Base-by-base conservation (phyloP, 768 basidiomycete genomes). In the Tulasnella sp. region DNA sequence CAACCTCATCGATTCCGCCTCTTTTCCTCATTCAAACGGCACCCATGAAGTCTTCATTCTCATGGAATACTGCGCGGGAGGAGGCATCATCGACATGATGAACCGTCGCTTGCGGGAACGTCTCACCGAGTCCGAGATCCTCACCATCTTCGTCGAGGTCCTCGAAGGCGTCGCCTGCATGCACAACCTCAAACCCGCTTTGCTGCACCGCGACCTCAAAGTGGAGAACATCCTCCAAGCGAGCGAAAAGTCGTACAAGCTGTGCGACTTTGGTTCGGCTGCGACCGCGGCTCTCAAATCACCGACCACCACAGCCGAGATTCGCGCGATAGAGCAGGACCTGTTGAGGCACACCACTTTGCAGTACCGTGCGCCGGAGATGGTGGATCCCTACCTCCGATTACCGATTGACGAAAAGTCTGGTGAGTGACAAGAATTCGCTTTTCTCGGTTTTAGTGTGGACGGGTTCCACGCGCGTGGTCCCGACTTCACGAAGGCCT, bases 1-100 rank as follows among this genome's bases (percentile, higher is more conserved):
- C 71, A 89, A 97, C 79, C 89, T 98, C 79, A 92, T 98, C 78
- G 96, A 96, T 81, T 95, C 96, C 36, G 90, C 94, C 69, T 95
- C 93, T 87, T 88, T 92, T 74, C 87, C 88, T 76, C 85, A 92
- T 79, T 83, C 92, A 5, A 90, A 89, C 77, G 93, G 92, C 36
- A 85, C 87, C 63, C 94, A 90, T 77, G 97, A 98, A 80, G 95
- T 98, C 19, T 97, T 97, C 79, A 98, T 99, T 79, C 85, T 99
- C 74, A 99, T 99, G 97, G 97, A 99, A 79, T 97, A 90, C 80
- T 96, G 94, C 79, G 85, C 93, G 94, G 95, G 95, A 64, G 97
- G 97, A 42, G 97, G 97, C 40, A 98, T 99, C 75, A 98, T 99
- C 80, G 97, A 99, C 82, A 95, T 98, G 90, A 95, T 99, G 92